Evolutionary conservation across 2,329 filamentous ascomycete genomes (phyloP).

Genomic region (Zasmidium citrigriseum): DNA sequence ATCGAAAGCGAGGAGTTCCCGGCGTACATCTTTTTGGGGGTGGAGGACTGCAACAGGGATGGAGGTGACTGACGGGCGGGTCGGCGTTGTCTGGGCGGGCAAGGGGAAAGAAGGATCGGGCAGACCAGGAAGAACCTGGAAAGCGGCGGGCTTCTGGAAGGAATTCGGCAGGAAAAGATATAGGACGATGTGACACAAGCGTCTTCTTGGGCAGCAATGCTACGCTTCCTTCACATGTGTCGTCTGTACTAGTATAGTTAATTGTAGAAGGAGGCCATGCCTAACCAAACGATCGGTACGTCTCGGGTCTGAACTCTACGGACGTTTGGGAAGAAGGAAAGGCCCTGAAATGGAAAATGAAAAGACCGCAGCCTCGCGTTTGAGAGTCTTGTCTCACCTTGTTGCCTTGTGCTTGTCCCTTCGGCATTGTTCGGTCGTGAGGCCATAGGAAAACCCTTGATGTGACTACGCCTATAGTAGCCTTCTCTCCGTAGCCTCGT

Average conservation of each 20-base stretch:
- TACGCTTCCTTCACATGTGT: background rate
- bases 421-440: background rate
- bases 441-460: background rate
- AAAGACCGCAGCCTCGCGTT: background rate
- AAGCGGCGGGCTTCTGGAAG: background rate
- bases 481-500: no score
- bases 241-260: conserved; percentile 6
- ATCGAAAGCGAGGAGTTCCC: conserved; percentile 11
- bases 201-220: conserved; percentile 4
- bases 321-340: background rate
- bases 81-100: background rate
- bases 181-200: background rate
- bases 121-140: conserved; percentile 1
- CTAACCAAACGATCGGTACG: background rate
- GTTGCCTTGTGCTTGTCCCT: background rate
- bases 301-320: background rate
- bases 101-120: conserved; percentile 1
- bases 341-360: no score
- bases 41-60: background rate
- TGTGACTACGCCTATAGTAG: background rate
- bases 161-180: conserved; percentile 5
- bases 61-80: background rate
- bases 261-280: background rate
- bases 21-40: conserved; percentile 2
- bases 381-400: background rate